Evolutionary conservation across 257 asterid species (phyloP).

Genomic region (Verbena officinalis): DNA sequence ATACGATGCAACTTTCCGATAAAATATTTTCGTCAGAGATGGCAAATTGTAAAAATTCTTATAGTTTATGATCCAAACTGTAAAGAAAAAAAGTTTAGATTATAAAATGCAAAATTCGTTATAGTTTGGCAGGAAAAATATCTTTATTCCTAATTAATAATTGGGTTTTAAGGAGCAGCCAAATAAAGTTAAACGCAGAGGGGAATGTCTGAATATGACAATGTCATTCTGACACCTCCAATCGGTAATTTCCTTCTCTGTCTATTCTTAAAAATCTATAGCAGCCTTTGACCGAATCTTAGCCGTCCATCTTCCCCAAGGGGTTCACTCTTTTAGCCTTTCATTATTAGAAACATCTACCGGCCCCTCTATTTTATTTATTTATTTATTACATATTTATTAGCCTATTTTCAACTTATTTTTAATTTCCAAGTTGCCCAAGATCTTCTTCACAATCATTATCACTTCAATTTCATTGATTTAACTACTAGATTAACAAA

Average conservation of each 20-base stretch:
- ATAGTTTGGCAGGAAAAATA: no score
- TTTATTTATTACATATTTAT: no score
- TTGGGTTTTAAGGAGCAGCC: conserved; percentile 8
- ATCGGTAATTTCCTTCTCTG: conserved; percentile 34
- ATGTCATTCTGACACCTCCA: conserved; percentile 40
- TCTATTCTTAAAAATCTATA: conserved; percentile 24
- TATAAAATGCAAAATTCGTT: no score
- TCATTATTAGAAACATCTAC: not conserved
- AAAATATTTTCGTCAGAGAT: no score
- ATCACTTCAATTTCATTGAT: conserved; percentile 11
- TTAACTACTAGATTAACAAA: conserved; percentile 6
- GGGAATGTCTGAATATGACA: conserved; percentile 59
- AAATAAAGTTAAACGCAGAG: conserved; percentile 13
- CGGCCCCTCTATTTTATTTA: not conserved
- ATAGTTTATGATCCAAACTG: no score
- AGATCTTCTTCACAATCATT: conserved; percentile 4
- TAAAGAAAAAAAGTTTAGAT: no score
- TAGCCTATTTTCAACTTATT: no score
- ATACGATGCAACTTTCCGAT: no score
- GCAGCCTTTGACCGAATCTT: conserved; percentile 84
- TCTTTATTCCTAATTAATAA: no score
- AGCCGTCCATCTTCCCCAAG: conserved; percentile 41
- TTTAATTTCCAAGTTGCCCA: no score
- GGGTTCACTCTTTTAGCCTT: conserved; percentile 18
- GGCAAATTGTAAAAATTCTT: no score